Conservation (phyloP, 305 asterid species). For the Rubia peregrina region DNA sequence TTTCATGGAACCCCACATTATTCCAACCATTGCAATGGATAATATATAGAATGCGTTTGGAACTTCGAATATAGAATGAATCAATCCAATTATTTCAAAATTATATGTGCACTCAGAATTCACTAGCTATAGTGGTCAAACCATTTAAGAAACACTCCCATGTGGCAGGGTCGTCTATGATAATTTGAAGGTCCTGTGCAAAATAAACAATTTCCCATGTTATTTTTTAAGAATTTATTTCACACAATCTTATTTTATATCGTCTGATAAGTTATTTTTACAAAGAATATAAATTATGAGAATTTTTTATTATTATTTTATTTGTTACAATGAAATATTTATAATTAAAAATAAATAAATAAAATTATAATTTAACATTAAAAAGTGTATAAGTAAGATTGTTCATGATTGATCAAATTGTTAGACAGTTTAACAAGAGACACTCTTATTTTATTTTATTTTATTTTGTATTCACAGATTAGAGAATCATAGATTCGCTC, state of each 20-base stretch:
- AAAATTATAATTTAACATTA: too few relatives aligned
- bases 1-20: conserved; percentile 26
- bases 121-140: conserved; percentile 33
- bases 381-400: too few relatives aligned
- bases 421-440: too few relatives aligned
- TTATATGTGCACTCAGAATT: conserved; percentile 9
- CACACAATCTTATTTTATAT: too few relatives aligned
- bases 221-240: neutral
- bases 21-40: neutral
- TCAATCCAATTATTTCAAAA: neutral
- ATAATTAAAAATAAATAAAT: too few relatives aligned
- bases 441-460: too few relatives aligned
- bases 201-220: neutral
- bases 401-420: too few relatives aligned
- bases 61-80: conserved; percentile 1
- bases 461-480: neutral
- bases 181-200: too few relatives aligned
- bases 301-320: too few relatives aligned
- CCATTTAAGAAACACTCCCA: conserved; percentile 12
- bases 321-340: too few relatives aligned
- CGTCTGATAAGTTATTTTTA: too few relatives aligned
- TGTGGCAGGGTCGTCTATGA: neutral
- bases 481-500: neutral
- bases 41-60: neutral
- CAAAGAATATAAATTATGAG: too few relatives aligned